Evolutionary conservation across 148 eudicot species (phyloP).

Genomic region (Diospyros kaki): DNA sequence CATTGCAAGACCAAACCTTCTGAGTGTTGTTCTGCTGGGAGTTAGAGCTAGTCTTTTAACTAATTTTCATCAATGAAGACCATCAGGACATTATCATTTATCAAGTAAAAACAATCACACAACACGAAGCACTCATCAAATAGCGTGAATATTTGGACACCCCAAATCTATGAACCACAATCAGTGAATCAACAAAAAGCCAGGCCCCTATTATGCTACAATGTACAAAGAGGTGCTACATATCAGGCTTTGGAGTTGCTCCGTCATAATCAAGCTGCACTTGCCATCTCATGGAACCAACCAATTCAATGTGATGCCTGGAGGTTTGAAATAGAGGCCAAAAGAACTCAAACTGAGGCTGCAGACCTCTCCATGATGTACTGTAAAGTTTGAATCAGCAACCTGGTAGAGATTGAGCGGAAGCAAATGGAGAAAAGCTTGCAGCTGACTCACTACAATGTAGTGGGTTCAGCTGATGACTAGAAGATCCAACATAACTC

Average conservation of each 20-base stretch:
- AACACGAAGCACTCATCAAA: neutral
- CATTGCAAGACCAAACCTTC: too few relatives aligned
- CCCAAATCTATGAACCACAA: neutral
- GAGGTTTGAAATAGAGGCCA: neutral
- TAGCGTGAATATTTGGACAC: neutral
- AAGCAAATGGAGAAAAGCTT: conserved; percentile 71
- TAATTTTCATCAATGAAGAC: neutral
- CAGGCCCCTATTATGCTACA: conserved; percentile 6
- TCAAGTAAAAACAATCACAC: neutral
- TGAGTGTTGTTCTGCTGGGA: too few relatives aligned
- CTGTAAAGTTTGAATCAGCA: conserved; percentile 20
- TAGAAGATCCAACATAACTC: conserved; percentile 57
- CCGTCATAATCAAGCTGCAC: neutral
- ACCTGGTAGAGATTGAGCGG: conserved; percentile 69
- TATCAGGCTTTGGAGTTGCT: neutral
- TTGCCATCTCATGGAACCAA: neutral
- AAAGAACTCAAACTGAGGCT: neutral
- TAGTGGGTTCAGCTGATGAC: conserved; percentile 47
- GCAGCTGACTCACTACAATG: conserved; percentile 65
- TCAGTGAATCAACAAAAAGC: conserved; percentile 4
- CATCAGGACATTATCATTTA: neutral
- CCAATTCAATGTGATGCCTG: neutral
- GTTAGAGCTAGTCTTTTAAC: neutral
- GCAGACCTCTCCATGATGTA: neutral
- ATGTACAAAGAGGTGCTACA: conserved; percentile 19